A percentile compares a stretch with the other conserved stretches of the same genome.
Evolutionary conservation across 495 filamentous ascomycete species (phyloP).

Genomic region (Penicillium tannophilum): DNA sequence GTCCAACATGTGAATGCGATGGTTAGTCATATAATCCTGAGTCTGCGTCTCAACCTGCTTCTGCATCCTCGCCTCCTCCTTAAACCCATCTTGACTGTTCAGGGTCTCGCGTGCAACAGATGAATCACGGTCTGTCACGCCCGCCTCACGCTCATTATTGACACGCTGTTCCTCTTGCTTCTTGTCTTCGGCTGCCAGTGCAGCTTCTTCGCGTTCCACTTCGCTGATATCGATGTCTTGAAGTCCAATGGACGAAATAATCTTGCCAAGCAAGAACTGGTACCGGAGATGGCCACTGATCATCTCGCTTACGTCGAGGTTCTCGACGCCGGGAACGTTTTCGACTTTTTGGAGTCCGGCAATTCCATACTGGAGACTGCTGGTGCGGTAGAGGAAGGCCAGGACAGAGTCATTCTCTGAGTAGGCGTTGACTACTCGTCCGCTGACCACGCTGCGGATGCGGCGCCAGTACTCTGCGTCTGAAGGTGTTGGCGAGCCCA

Average conservation of each 20-base stretch:
- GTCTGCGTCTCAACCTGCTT: conserved; percentile 53
- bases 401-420: conserved; percentile 77
- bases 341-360: conserved; percentile 71
- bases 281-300: conserved; percentile 75
- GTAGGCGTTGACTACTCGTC: conserved; percentile 75
- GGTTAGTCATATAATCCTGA: conserved; percentile 48
- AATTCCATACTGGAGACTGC: conserved; percentile 73
- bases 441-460: conserved; percentile 70
- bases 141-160: conserved; percentile 49
- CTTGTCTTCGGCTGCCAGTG: conserved; percentile 58
- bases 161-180: conserved; percentile 50
- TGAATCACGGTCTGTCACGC: conserved; percentile 41
- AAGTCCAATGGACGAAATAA: conserved; percentile 68
- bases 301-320: conserved; percentile 70
- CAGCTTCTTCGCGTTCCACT: conserved; percentile 61
- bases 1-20: conserved; percentile 30
- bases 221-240: conserved; percentile 59
- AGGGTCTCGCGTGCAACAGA: conserved; percentile 31
- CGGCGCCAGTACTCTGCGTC: conserved; percentile 64
- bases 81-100: conserved; percentile 35
- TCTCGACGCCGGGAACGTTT: conserved; percentile 69
- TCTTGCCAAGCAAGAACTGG: conserved; percentile 66
- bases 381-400: conserved; percentile 75
- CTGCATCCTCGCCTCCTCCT: conserved; percentile 42
- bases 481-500: conserved; percentile 79